Conservation (phyloP, 208 protist genomes). For the Porcisia hertigi region DNA sequence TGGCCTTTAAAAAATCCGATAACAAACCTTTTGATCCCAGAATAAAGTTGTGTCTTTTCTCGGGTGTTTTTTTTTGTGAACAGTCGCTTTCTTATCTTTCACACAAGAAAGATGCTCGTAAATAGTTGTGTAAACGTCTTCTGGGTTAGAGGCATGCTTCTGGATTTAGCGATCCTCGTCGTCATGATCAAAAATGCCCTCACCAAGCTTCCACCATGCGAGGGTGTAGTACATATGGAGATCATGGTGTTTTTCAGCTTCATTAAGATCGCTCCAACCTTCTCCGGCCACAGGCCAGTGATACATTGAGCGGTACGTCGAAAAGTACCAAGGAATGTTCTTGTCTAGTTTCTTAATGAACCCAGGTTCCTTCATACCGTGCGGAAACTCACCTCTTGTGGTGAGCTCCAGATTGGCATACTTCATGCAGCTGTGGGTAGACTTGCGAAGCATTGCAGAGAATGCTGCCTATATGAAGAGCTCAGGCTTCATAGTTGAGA, state of each 20-base stretch:
- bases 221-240: conserved; percentile 92
- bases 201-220: conserved; percentile 90
- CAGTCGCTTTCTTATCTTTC: no score
- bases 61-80: no score
- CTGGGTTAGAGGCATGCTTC: no score
- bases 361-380: conserved; percentile 89
- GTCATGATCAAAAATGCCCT: conserved; percentile 87
- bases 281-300: conserved; percentile 88
- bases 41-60: neutral
- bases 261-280: conserved; percentile 88
- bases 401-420: conserved; percentile 88
- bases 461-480: neutral
- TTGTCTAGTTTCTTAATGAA: conserved; percentile 90
- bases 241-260: conserved; percentile 84
- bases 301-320: conserved; percentile 89
- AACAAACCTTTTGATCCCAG: no score
- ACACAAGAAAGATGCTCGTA: no score
- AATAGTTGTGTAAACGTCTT: neutral
- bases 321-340: conserved; percentile 93
- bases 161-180: conserved; percentile 59
- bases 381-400: conserved; percentile 87
- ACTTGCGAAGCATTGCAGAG: conserved; percentile 50
- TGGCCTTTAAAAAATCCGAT: neutral
- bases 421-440: conserved; percentile 55
- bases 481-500: neutral